Base-by-base conservation (phyloP, 129 eudicot genomes). In the Centaurea solstitialis region DNA sequence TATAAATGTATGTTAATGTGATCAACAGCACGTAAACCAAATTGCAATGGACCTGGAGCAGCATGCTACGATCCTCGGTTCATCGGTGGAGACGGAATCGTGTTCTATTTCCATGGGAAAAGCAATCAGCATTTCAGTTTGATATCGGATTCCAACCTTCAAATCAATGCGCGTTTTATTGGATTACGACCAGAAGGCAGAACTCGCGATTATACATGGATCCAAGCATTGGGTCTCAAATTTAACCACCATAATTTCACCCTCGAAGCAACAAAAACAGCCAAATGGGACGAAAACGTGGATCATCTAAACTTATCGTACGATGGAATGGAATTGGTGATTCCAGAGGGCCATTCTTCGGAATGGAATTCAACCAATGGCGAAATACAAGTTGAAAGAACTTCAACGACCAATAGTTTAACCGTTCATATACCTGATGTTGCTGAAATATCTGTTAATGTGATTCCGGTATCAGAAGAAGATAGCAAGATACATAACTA, bases 51-150 rank as follows among this genome's bases (percentile, higher is more conserved):
- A 69, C 88, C 83, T 0, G 90, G 93, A 72, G 90, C 93, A 9
- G 90, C 88, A 17, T 89, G 93, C 53, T 84, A 81, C 30, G 93
- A 89, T 77, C 93, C 93, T 4, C 88, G 93, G 1, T 89, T 89
- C 79, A 86, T 89, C 20, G 93, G 93, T 30, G 93, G 93, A 1
- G 93, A 89, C 22, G 90, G 93, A 13, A 84, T 79, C 26, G 88
- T 86, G 11, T 89, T 89, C 85, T 89, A 89, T 73, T 89, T 89
- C 38, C 93, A 89, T 28, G 92, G 93, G 9, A 72, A 43, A 35
- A 86, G 90, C 76, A 81, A 84, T 59, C 87, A 86, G 71, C 90
- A 86, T 76, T 89, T 89, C 77, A 81, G 73, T 37, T 84, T 86
- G 33, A 69, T 89, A 28, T 86, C 93, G 4, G 93, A 89, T 75